phyloP scores from a whole-genome alignment of 352 stramenopile genomes.

The Phytophthora parvispora region DNA sequence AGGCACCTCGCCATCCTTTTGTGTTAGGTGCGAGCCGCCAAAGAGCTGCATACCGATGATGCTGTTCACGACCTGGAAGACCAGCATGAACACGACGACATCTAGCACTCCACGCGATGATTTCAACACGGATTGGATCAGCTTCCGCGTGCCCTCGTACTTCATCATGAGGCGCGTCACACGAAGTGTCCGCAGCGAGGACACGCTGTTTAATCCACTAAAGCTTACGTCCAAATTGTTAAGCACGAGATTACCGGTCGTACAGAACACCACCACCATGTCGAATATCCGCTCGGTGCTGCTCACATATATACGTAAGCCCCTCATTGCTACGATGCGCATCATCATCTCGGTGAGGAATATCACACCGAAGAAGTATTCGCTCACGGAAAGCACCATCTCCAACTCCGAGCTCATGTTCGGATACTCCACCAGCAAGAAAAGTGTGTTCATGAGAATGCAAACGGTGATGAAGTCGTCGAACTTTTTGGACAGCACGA shows the following conservation, averaged over 20 bases:
- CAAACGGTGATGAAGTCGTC: constrained; percentile 77
- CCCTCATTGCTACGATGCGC: constrained; percentile 68
- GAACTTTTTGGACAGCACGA: constrained; percentile 80
- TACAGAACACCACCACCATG: constrained; percentile 76
- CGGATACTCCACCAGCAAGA: constrained; percentile 76
- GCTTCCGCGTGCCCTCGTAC: constrained; percentile 80
- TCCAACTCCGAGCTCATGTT: constrained; percentile 54
- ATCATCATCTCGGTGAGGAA: constrained; percentile 75
- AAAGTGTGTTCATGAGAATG: constrained; percentile 76
- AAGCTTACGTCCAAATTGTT: constrained; percentile 68
- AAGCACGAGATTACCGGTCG: constrained; percentile 74
- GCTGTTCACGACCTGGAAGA: constrained; percentile 83
- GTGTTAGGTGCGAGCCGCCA: constrained; percentile 55
- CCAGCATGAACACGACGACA: constrained; percentile 78
- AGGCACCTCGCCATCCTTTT: constrained; percentile 51
- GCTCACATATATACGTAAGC: constrained; percentile 54
- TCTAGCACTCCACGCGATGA: constrained; percentile 84
- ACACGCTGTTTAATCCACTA: constrained; percentile 72
- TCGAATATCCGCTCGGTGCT: constrained; percentile 81
- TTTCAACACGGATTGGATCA: constrained; percentile 83
- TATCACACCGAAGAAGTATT: constrained; percentile 78
- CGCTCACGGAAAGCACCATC: constrained; percentile 54
- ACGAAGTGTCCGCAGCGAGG: constrained; percentile 77
- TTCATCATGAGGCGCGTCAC: constrained; percentile 84
- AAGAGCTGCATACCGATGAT: constrained; percentile 88